A percentile compares a stretch with the other conserved stretches of the same genome.
These are phyloP conservation scores for Saraca asoca DNA, from an alignment of 331 rosid genomes.

Conservation along the genomic window DNA sequence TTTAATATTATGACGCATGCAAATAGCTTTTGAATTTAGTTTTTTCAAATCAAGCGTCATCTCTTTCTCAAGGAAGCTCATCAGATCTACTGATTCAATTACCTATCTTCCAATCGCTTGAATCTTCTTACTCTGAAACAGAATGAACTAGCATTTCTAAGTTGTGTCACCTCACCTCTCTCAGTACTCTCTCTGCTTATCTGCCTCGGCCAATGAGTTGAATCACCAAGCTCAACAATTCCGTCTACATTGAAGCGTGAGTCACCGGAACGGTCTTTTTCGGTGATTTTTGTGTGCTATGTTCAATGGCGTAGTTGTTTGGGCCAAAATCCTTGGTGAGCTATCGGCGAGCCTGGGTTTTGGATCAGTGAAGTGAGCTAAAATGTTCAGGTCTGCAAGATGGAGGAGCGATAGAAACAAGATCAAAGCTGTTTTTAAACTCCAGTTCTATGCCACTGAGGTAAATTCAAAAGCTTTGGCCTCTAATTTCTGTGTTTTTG, in stretches of 20 bases:
- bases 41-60: slow-evolving; percentile 19
- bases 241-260: slow-evolving; percentile 32
- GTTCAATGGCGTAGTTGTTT: slow-evolving; percentile 38
- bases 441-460: slow-evolving; percentile 82
- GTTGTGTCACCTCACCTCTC: not conserved
- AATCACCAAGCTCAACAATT: slow-evolving; percentile 18
- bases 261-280: slow-evolving; percentile 33
- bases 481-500: not conserved
- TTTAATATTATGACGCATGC: slow-evolving; percentile 18
- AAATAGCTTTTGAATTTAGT: not conserved
- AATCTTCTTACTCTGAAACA: slow-evolving; percentile 4
- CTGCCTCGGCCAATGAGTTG: slow-evolving; percentile 34
- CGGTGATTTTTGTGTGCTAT: slow-evolving; percentile 32
- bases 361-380: slow-evolving; percentile 16
- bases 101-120: not conserved
- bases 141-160: slow-evolving; percentile 4
- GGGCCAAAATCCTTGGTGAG: slow-evolving; percentile 33
- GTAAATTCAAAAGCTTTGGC: slow-evolving; percentile 30
- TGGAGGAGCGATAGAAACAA: slow-evolving; percentile 90
- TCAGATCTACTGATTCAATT: slow-evolving; percentile 57
- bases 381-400: slow-evolving; percentile 85
- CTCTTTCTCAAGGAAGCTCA: slow-evolving; percentile 29
- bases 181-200: not conserved
- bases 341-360: slow-evolving; percentile 31
- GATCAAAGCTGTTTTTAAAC: slow-evolving; percentile 72